phyloP scores from a whole-genome alignment of 768 basidiomycete species.

The Termitomyces sp. region DNA sequence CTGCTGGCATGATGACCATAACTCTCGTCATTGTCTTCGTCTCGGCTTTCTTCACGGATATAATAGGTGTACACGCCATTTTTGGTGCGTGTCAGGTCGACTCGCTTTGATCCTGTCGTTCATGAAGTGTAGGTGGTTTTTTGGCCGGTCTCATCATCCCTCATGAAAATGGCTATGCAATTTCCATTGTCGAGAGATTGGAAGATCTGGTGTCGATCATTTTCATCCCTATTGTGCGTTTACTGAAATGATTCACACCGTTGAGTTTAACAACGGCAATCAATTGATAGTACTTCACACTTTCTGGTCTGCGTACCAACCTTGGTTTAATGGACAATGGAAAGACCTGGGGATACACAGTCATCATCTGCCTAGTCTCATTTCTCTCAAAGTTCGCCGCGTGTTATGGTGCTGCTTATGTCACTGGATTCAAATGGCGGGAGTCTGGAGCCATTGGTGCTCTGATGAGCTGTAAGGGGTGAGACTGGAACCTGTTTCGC shows the following conservation, averaged over 20 bases:
- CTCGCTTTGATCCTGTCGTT: neutral
- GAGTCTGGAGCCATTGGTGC: slow-evolving; percentile 80
- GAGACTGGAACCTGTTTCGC: slow-evolving; percentile 13
- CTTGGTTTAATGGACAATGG: slow-evolving; percentile 72
- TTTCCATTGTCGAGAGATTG: slow-evolving; percentile 75
- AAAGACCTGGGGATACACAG: slow-evolving; percentile 74
- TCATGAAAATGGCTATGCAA: slow-evolving; percentile 75
- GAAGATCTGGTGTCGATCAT: slow-evolving; percentile 82
- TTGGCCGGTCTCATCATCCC: slow-evolving; percentile 79
- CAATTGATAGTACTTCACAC: slow-evolving; percentile 60
- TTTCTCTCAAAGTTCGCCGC: slow-evolving; percentile 78
- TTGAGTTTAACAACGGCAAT: neutral
- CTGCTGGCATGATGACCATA: slow-evolving; percentile 71
- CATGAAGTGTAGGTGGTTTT: slow-evolving; percentile 56
- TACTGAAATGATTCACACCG: neutral
- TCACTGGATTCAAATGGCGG: slow-evolving; percentile 62
- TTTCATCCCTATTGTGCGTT: slow-evolving; percentile 68
- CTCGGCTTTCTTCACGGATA: slow-evolving; percentile 81
- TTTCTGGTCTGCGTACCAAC: slow-evolving; percentile 78
- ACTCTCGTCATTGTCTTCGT: slow-evolving; percentile 69
- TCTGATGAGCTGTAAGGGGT: slow-evolving; percentile 91
- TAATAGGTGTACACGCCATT: slow-evolving; percentile 74
- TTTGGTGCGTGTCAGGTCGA: slow-evolving; percentile 34
- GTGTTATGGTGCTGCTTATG: slow-evolving; percentile 54
- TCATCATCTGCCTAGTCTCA: slow-evolving; percentile 68